phyloP scores from a whole-genome alignment of 176 grass and related monocot genomes.

The Eleusine coracana region DNA sequence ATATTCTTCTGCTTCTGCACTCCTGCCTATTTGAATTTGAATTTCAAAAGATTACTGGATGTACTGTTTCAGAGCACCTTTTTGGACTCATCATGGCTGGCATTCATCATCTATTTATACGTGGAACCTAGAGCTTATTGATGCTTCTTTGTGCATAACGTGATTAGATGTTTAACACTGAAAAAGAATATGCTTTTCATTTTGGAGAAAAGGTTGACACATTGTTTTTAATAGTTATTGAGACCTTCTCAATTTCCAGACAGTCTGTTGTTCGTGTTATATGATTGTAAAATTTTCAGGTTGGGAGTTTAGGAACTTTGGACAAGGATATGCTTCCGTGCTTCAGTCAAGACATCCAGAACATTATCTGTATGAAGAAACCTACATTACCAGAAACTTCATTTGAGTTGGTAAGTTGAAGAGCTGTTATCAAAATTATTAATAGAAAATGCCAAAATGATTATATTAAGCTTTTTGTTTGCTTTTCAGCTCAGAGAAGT shows the following conservation, averaged over 20 bases:
- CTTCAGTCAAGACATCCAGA: slow-evolving; percentile 46
- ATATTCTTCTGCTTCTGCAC: not conserved
- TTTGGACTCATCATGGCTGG: not conserved
- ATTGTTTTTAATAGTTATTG: slow-evolving; percentile 7
- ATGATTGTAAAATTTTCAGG: slow-evolving; percentile 43
- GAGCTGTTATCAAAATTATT: not conserved
- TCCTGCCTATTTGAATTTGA: not conserved
- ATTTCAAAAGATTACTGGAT: not conserved
- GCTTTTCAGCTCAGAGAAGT: slow-evolving; percentile 46
- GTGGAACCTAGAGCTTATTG: not conserved
- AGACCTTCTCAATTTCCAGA: slow-evolving; percentile 21
- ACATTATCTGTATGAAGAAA: slow-evolving; percentile 41
- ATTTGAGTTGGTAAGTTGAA: slow-evolving; percentile 56
- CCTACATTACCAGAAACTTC: slow-evolving; percentile 43
- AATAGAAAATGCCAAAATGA: slow-evolving; percentile 8
- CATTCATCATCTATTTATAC: slow-evolving; percentile 20
- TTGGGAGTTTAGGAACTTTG: slow-evolving; percentile 35
- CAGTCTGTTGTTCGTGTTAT: slow-evolving; percentile 25
- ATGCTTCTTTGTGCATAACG: slow-evolving; percentile 28
- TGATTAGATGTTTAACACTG: not conserved
- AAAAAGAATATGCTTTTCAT: slow-evolving; percentile 24
- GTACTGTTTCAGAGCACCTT: not conserved
- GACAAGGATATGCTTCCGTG: slow-evolving; percentile 39
- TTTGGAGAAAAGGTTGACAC: not conserved
- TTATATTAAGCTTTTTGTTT: slow-evolving; percentile 10